Evolutionary conservation across 2,329 filamentous ascomycete species (phyloP).

Genomic region (Huntiella savannae): DNA sequence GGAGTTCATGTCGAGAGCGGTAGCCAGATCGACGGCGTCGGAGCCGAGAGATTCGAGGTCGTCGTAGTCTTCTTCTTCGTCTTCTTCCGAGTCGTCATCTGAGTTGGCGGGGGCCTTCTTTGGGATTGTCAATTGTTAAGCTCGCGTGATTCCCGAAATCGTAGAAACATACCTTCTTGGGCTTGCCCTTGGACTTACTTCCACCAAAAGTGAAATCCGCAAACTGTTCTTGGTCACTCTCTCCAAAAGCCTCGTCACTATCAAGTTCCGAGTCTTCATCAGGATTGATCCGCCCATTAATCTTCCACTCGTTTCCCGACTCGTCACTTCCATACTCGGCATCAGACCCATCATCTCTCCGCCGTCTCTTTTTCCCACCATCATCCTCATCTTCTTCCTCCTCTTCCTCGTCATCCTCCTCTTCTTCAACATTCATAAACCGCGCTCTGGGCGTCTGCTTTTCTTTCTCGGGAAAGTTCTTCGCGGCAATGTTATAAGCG

Average conservation of each 20-base stretch:
- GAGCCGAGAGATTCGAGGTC: slow-evolving; percentile 39
- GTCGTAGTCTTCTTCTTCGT: slow-evolving; percentile 24
- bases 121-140: not conserved
- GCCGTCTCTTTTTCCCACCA: slow-evolving; percentile 22
- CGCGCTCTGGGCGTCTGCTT: slow-evolving; percentile 31
- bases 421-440: slow-evolving; percentile 28
- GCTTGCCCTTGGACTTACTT: slow-evolving; percentile 22
- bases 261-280: slow-evolving; percentile 47
- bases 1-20: slow-evolving; percentile 29
- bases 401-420: slow-evolving; percentile 21
- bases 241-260: slow-evolving; percentile 65
- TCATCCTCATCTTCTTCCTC: slow-evolving; percentile 36
- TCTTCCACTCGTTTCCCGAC: slow-evolving; percentile 67
- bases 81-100: slow-evolving; percentile 29
- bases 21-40: slow-evolving; percentile 40
- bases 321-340: slow-evolving; percentile 65
- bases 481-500: slow-evolving; percentile 37
- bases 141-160: not conserved
- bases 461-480: slow-evolving; percentile 28
- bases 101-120: slow-evolving; percentile 33
- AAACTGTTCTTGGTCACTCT: slow-evolving; percentile 73
- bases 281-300: slow-evolving; percentile 40
- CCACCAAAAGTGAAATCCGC: slow-evolving; percentile 47
- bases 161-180: slow-evolving; percentile 15
- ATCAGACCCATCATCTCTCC: slow-evolving; percentile 25